phyloP scores from a whole-genome alignment of 371 early-diverging fungal genomes.

The Mucor mucedo region DNA sequence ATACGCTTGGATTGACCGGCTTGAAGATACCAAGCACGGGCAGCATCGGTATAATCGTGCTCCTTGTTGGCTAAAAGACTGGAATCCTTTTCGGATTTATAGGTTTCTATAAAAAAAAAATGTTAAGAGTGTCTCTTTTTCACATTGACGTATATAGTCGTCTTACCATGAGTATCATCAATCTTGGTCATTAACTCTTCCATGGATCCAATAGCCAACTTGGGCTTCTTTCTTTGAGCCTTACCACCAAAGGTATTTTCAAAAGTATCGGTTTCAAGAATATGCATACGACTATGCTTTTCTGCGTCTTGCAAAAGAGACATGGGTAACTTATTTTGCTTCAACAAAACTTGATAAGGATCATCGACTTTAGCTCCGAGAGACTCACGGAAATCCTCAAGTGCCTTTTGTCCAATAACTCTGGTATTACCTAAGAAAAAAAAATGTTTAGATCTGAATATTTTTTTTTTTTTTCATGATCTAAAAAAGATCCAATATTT shows the following conservation, averaged over 20 bases:
- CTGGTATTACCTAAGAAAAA: conserved; percentile 81
- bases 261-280: conserved; percentile 94
- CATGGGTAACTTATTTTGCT: conserved; percentile 97
- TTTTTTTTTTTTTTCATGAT: background rate
- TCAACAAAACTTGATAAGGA: conserved; percentile 96
- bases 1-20: conserved; percentile 99
- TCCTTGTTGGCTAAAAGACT: conserved; percentile 75
- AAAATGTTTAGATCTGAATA: conserved; percentile 6
- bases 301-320: conserved; percentile 87
- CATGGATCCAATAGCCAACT: conserved; percentile 73
- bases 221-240: conserved; percentile 94
- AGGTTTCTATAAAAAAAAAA: conserved; percentile 57
- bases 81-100: conserved; percentile 77
- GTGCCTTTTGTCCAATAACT: conserved; percentile 91
- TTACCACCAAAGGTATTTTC: conserved; percentile 90
- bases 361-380: conserved; percentile 88
- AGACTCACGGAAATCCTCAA: conserved; percentile 91
- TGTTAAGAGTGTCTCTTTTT: background rate
- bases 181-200: conserved; percentile 84
- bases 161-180: conserved; percentile 64
- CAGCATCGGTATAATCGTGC: conserved; percentile 74
- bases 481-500: background rate
- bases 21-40: conserved; percentile 85
- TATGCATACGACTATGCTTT: conserved; percentile 85
- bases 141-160: background rate